Conservation (phyloP, 108 stramenopile genomes). For the Chaetoceros tenuissimus region DNA sequence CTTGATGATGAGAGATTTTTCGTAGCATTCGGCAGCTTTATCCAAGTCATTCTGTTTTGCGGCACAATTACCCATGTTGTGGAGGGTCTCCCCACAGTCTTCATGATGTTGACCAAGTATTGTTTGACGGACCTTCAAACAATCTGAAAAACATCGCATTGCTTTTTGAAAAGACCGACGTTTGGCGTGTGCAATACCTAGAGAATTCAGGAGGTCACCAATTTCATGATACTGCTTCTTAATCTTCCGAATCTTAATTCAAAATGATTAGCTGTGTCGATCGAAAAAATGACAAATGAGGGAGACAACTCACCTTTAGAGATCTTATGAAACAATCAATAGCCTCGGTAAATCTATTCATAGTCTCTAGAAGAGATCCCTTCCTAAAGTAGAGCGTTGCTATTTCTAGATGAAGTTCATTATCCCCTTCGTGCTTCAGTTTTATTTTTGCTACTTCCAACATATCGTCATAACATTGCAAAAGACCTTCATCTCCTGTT, state of each 20-base stretch:
- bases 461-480: conserved; percentile 37
- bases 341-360: conserved; percentile 20
- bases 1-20: conserved; percentile 28
- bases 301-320: no score
- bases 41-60: conserved; percentile 19
- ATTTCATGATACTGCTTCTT: conserved; percentile 20
- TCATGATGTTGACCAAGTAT: conserved; percentile 10
- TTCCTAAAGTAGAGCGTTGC: conserved; percentile 23
- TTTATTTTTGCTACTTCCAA: conserved; percentile 16
- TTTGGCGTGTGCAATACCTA: conserved; percentile 29
- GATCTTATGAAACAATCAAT: conserved; percentile 28
- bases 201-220: conserved; percentile 22
- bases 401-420: conserved; percentile 15
- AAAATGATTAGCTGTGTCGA: no score
- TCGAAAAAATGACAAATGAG: neutral
- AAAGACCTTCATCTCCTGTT: conserved; percentile 7
- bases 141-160: conserved; percentile 29
- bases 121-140: conserved; percentile 17
- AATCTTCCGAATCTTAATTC: conserved; percentile 25
- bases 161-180: conserved; percentile 14
- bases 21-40: conserved; percentile 16
- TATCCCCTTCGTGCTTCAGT: conserved; percentile 7
- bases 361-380: conserved; percentile 27
- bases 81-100: conserved; percentile 26
- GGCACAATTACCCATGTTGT: conserved; percentile 42